A percentile compares a stretch with the other conserved stretches of the same genome.
Conservation (phyloP, 257 asterid genomes). For the Nicotiana otophora region DNA sequence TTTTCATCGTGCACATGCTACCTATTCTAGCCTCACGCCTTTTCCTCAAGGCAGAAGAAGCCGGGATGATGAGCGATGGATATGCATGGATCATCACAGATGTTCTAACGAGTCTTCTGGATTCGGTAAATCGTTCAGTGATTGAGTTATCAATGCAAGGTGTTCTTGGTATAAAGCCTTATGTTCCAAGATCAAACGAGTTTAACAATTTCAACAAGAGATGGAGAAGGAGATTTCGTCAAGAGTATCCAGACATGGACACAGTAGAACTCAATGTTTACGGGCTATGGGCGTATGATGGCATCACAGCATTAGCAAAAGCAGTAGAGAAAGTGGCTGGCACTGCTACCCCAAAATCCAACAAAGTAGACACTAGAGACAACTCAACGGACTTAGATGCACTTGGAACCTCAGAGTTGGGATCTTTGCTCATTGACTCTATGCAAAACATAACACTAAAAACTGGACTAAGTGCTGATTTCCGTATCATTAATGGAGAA, state of each 20-base stretch:
- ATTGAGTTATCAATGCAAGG: constrained; percentile 46
- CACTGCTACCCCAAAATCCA: background rate
- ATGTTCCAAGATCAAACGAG: constrained; percentile 26
- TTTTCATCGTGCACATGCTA: constrained; percentile 36
- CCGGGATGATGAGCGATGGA: constrained; percentile 38
- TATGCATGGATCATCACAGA: constrained; percentile 50
- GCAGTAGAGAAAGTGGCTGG: constrained; percentile 25
- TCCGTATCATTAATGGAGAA: constrained; percentile 28
- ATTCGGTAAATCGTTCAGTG: constrained; percentile 20
- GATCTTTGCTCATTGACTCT: constrained; percentile 19
- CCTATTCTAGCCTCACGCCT: constrained; percentile 32
- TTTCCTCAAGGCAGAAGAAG: constrained; percentile 27
- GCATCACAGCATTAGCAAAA: constrained; percentile 29
- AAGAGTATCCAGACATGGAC: constrained; percentile 33
- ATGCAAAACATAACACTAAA: constrained; percentile 21
- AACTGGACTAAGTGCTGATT: constrained; percentile 43
- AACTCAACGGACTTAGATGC: constrained; percentile 30
- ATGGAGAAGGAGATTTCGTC: constrained; percentile 35
- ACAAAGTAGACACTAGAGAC: background rate
- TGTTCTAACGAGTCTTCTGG: constrained; percentile 30
- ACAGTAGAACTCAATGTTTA: constrained; percentile 24
- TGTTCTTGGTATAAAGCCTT: constrained; percentile 40
- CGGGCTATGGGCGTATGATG: constrained; percentile 51
- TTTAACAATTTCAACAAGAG: constrained; percentile 18
- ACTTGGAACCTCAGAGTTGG: constrained; percentile 32